Evolutionary conservation across 352 stramenopile species (phyloP), one percentile per base, ranked within the genome.

Genomic region (Globisporangium emineosum): DNA sequence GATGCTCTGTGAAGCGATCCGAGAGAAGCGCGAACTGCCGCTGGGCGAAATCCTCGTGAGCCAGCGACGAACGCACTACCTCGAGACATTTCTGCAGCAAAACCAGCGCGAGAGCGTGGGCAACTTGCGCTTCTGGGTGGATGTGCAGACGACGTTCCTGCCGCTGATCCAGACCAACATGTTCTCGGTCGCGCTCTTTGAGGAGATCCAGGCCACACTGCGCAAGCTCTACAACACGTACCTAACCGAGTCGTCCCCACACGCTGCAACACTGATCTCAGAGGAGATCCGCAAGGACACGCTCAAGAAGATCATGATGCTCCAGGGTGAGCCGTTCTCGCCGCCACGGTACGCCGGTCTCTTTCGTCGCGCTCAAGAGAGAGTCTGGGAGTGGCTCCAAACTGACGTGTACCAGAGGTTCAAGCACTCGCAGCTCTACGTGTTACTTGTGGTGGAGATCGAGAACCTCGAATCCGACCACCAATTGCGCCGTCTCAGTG

Each of bases 321-420:
- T 91, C 27, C 84, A 93, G 63, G 79, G 80, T 30, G 84, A 93
- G 59, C 78, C 84, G 17, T 93, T 93, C 60, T 90, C 84, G 2
- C 81, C 84, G 3, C 77, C 80, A 4, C 68, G 81, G 23, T 93
- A 91, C 35, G 84, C 82, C 5, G 81, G 65, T 43, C 68, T 93
- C 45, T 93, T 90, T 61, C 81, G 82, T n/a, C 70, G 71, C 12
- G 81, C 84, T 0, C 84, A 93, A 64, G 81, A 93, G 37, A 75
- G 77, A 33, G 80, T 93, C 55, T 88, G 78, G 78, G 65, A 83
- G 53, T 93, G 84, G 84, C 72, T 93, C 43, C 73, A 86, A 52
- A 72, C 71, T 1, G 73, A 79, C 10, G 69, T 90, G n/a, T 89
- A 90, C 49, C 71, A 76, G 3, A 75, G 73, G 13, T 93, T 91